Percentiles rank a stretch among this genome's conserved stretches.
phyloP scores from a whole-genome alignment of 2,329 filamentous ascomycete genomes.

The Penicillium italicum region DNA sequence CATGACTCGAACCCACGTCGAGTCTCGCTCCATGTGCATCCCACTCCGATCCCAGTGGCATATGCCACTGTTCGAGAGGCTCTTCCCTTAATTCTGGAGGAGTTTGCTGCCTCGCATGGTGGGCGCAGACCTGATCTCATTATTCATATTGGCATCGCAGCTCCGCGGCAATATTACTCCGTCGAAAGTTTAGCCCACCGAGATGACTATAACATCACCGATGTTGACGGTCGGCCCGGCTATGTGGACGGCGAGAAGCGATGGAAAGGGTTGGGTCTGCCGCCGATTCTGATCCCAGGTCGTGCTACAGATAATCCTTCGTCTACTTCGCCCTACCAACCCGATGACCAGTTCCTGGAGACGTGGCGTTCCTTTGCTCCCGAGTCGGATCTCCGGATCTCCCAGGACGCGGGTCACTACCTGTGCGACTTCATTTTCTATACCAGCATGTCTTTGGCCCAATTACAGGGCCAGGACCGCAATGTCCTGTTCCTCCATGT shows the following conservation, averaged over 20 bases:
- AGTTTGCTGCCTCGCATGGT: conserved; percentile 40
- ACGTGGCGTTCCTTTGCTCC: conserved; percentile 35
- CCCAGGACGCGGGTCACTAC: conserved; percentile 67
- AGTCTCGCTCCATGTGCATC: conserved; percentile 51
- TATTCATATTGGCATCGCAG: conserved; percentile 78
- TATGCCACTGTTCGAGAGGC: conserved; percentile 64
- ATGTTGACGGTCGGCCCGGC: conserved; percentile 59
- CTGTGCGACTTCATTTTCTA: conserved; percentile 78
- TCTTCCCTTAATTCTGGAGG: conserved; percentile 61
- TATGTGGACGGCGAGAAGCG: conserved; percentile 48
- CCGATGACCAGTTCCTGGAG: conserved; percentile 34
- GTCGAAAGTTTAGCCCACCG: conserved; percentile 69
- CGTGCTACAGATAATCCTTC: conserved; percentile 12
- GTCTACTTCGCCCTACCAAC: conserved; percentile 25
- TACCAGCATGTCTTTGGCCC: conserved; percentile 55
- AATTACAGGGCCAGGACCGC: conserved; percentile 30
- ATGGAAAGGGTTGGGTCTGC: conserved; percentile 50
- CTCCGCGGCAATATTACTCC: conserved; percentile 61
- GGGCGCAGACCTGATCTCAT: conserved; percentile 58
- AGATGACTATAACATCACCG: conserved; percentile 66
- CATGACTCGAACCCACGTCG: conserved; percentile 27
- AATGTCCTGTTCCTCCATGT: conserved; percentile 69
- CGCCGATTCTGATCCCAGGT: conserved; percentile 54
- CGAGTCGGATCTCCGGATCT: conserved; percentile 51
- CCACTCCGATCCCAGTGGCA: conserved; percentile 64